These are phyloP conservation scores for Cantharellus anzutake DNA, from an alignment of 768 basidiomycete genomes.

Conservation along the genomic window DNA sequence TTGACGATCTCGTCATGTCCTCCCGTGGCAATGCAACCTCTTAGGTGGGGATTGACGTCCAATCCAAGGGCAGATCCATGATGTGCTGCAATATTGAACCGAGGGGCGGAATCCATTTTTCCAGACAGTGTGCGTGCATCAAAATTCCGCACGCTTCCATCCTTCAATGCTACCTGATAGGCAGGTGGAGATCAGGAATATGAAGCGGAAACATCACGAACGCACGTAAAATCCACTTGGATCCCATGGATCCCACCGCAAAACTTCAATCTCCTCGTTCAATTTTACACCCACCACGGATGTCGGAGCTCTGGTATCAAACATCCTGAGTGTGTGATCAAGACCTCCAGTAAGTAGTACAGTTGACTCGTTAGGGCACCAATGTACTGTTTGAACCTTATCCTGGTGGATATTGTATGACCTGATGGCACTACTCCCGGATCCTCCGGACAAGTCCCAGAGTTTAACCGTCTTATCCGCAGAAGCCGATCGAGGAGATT, in stretches of 20 bases:
- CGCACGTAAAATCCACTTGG: conserved; percentile 69
- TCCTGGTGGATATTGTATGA: conserved; percentile 78
- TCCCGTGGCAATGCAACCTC: conserved; percentile 82
- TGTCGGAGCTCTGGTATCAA: conserved; percentile 74
- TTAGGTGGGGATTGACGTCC: conserved; percentile 79
- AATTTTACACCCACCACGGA: conserved; percentile 69
- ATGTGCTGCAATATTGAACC: conserved; percentile 85
- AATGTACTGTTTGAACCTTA: conserved; percentile 91
- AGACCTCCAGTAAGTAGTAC: conserved; percentile 87
- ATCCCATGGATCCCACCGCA: conserved; percentile 95
- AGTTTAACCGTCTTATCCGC: conserved; percentile 94
- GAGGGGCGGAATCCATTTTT: conserved; percentile 45
- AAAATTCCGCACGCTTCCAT: conserved; percentile 82
- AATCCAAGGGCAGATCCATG: conserved; percentile 77
- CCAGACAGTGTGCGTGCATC: conserved; percentile 72
- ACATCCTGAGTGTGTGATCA: conserved; percentile 86
- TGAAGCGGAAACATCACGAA: neutral
- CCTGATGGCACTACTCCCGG: conserved; percentile 45
- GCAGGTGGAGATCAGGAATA: neutral
- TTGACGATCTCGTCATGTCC: conserved; percentile 68
- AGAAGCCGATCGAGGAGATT: conserved; percentile 75
- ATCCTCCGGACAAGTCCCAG: conserved; percentile 66
- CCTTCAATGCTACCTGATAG: conserved; percentile 75
- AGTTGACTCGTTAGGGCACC: conserved; percentile 78
- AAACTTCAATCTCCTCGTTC: conserved; percentile 82